Conservation (phyloP, 495 filamentous ascomycete species). For the Penicillium salamii region DNA sequence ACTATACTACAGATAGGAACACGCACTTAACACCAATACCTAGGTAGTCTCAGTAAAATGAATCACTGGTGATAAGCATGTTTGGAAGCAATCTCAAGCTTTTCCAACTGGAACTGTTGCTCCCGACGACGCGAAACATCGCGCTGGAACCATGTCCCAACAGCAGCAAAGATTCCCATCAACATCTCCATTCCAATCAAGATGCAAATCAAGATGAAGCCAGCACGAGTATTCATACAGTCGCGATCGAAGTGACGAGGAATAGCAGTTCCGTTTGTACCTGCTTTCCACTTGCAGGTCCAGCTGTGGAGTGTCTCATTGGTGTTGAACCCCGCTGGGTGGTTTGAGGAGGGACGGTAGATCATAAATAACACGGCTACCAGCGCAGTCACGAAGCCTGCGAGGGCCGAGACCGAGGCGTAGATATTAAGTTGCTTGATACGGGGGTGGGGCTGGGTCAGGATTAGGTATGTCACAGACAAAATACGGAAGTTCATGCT, state of each 20-base stretch:
- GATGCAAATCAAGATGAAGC: slow-evolving; percentile 39
- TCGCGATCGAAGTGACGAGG: slow-evolving; percentile 44
- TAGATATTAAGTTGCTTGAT: slow-evolving; percentile 39
- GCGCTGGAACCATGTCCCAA: slow-evolving; percentile 40
- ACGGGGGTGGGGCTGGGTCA: slow-evolving; percentile 33
- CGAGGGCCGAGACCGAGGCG: slow-evolving; percentile 28
- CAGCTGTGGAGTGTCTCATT: slow-evolving; percentile 49
- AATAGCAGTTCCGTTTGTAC: slow-evolving; percentile 8
- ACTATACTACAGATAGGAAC: too few relatives aligned
- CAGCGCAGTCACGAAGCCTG: slow-evolving; percentile 41
- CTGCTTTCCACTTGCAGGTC: slow-evolving; percentile 50
- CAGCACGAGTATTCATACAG: slow-evolving; percentile 39
- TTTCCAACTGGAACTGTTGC: slow-evolving; percentile 27
- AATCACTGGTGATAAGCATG: slow-evolving; percentile 16
- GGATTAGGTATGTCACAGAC: not conserved
- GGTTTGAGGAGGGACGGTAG: slow-evolving; percentile 38
- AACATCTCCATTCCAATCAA: slow-evolving; percentile 44
- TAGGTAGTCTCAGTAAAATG: not conserved
- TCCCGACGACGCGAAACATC: slow-evolving; percentile 34
- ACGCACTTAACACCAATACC: not conserved
- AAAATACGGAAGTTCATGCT: slow-evolving; percentile 9
- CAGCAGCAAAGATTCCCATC: slow-evolving; percentile 37
- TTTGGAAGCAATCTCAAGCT: slow-evolving; percentile 31
- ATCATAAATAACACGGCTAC: slow-evolving; percentile 42
- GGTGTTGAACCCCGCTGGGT: slow-evolving; percentile 33